Base-by-base conservation (phyloP, 371 early-diverging fungal genomes). In the Circinella umbellata region DNA sequence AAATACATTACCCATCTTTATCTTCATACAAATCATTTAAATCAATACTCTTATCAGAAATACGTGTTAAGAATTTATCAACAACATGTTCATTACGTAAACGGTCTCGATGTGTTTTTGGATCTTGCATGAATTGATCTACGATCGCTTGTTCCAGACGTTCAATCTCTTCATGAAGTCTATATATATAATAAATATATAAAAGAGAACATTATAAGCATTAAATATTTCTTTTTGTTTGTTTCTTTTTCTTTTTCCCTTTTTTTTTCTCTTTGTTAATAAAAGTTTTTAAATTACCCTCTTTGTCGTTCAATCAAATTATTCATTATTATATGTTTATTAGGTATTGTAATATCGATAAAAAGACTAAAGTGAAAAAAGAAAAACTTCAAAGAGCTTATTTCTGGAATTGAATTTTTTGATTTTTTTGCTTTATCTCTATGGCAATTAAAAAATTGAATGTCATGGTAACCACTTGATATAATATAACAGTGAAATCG, bases 161-260 rank as follows among this genome's bases (percentile, higher is more conserved):
- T 77, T 98, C 99, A 60, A 94, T 85, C 73, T 95, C 96, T 86
- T 98, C 98, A 77, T 96, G 94, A 15, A 89, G 85, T 66, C 88
- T 86, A 61, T 4, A 14, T 79, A 42, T 42, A 9, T 42, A 42
- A 42, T 0, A 42, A 42, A 27, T n/a, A n/a, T n/a, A n/a, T n/a
- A 18, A 10, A n/a, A 39, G 9, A 10, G 1, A 18, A 60, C 35
- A 39, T 27, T 15, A 42, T 36, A 47, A 7, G 20, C 2, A 27
- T 27, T 1, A 27, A 27, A 27, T 27, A 27, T 27, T 27, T 27
- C 27, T 27, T 27, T 27, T 27, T 27, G 27, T 27, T 20, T n/a
- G 46, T 3, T 55, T 27, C n/a, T n/a, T 17, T 13, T 51, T 46
- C 10, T 55, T n/a, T 15, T 11, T 1, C 1, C 47, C 9, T 51